phyloP scores from a whole-genome alignment of 2,329 filamentous ascomycete genomes.

The Cladosporium sp. region DNA sequence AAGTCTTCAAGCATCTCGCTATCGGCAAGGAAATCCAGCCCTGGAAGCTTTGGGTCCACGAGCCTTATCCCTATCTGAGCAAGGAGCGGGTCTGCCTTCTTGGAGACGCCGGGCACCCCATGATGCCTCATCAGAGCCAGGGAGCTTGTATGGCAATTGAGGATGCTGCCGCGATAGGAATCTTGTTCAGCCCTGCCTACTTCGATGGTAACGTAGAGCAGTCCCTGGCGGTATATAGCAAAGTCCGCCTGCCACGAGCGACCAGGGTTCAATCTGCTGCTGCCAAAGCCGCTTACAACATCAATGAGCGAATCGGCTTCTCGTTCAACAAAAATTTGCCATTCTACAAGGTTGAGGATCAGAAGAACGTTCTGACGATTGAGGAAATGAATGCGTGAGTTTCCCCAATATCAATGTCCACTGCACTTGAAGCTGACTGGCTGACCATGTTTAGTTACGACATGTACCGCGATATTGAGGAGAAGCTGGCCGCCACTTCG shows the following conservation, averaged over 20 bases:
- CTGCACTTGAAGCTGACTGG: neutral
- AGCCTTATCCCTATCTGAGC: constrained; percentile 55
- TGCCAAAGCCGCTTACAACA: constrained; percentile 34
- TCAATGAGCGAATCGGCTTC: constrained; percentile 48
- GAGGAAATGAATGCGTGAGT: constrained; percentile 64
- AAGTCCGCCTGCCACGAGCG: constrained; percentile 33
- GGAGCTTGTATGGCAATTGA: constrained; percentile 66
- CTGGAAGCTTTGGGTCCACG: constrained; percentile 62
- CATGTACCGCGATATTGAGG: constrained; percentile 54
- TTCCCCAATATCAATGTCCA: neutral
- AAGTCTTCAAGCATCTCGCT: constrained; percentile 53
- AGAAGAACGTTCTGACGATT: constrained; percentile 59
- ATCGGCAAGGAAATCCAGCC: constrained; percentile 61
- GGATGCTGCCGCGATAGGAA: constrained; percentile 59
- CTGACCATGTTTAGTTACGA: constrained; percentile 44
- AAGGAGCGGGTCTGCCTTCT: constrained; percentile 53
- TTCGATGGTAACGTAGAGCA: constrained; percentile 35
- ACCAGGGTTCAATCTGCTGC: constrained; percentile 35
- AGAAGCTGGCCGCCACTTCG: constrained; percentile 33
- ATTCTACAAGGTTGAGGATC: constrained; percentile 59
- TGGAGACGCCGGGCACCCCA: constrained; percentile 63
- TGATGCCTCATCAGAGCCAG: constrained; percentile 64
- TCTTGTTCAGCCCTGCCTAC: constrained; percentile 51
- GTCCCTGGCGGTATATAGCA: constrained; percentile 33
- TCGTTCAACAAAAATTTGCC: constrained; percentile 54